Conservation (phyloP, 2,329 filamentous ascomycete genomes). For the Niveomyces coronatus region DNA sequence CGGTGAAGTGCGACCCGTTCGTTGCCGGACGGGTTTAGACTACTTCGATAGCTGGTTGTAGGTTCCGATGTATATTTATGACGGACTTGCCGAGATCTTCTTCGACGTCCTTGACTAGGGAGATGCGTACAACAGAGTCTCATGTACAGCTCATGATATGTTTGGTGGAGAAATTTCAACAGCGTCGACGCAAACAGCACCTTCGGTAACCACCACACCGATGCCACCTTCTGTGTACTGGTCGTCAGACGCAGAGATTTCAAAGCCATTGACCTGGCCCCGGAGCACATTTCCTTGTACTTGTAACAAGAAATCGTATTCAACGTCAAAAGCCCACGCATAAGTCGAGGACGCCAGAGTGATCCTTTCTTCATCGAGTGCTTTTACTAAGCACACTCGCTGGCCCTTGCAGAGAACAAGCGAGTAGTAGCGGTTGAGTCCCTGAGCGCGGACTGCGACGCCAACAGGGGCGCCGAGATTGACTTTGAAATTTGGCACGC, state of each 20-base stretch:
- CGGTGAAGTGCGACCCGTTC: too few relatives aligned
- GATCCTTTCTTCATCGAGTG: neutral
- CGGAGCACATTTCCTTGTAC: neutral
- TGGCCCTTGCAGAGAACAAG: slow-evolving; percentile 13
- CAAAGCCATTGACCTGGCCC: too few relatives aligned
- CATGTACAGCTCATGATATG: too few relatives aligned
- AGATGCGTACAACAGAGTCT: too few relatives aligned
- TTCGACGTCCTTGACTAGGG: too few relatives aligned
- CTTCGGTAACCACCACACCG: slow-evolving; percentile 11
- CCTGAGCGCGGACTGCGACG: slow-evolving; percentile 18
- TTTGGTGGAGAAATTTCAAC: too few relatives aligned
- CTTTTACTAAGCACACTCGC: slow-evolving; percentile 6
- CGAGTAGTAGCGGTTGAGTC: slow-evolving; percentile 22
- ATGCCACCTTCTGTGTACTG: slow-evolving; percentile 8
- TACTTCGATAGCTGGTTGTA: too few relatives aligned
- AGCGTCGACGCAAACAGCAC: too few relatives aligned
- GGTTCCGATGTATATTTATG: too few relatives aligned
- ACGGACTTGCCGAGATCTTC: too few relatives aligned
- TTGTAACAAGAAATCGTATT: neutral
- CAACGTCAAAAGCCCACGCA: neutral
- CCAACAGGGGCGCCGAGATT: slow-evolving; percentile 17
- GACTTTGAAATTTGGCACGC: slow-evolving; percentile 15
- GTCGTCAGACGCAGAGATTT: neutral
- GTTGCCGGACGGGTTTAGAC: too few relatives aligned
- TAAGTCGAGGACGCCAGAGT: neutral